A percentile compares a stretch with the other conserved stretches of the same genome.
phyloP scores from a whole-genome alignment of 2,329 filamentous ascomycete species.

The Talaromyces sp. region DNA sequence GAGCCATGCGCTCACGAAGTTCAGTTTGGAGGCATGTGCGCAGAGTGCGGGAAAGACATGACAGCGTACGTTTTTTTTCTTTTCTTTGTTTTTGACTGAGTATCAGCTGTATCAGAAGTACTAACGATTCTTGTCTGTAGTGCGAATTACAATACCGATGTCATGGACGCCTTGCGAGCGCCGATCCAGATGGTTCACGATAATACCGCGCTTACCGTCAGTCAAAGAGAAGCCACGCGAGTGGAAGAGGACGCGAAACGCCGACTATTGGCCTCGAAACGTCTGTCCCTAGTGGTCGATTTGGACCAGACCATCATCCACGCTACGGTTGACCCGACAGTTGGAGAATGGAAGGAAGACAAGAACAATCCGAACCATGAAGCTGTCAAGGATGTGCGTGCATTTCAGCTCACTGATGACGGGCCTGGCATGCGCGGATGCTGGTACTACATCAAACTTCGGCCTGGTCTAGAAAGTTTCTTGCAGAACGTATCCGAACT shows the following conservation, averaged over 20 bases:
- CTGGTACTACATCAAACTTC: conserved; percentile 98
- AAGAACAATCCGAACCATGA: conserved; percentile 84
- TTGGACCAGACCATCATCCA: conserved; percentile 98
- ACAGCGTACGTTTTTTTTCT: conserved; percentile 56
- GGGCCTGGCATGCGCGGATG: conserved; percentile 70
- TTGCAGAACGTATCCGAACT: conserved; percentile 70
- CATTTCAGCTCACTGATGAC: conserved; percentile 87
- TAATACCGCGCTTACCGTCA: conserved; percentile 81
- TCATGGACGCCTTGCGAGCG: conserved; percentile 75
- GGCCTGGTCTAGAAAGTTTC: conserved; percentile 79
- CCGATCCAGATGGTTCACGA: conserved; percentile 95
- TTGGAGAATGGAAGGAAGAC: conserved; percentile 92
- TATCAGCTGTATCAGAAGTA: not conserved
- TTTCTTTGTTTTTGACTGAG: conserved; percentile 21
- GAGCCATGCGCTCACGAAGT: conserved; percentile 89
- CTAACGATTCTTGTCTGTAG: conserved; percentile 25
- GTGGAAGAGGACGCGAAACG: conserved; percentile 84
- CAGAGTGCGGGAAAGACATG: conserved; percentile 93
- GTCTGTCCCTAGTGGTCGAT: conserved; percentile 92
- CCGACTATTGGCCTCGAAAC: conserved; percentile 72
- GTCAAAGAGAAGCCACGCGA: conserved; percentile 70
- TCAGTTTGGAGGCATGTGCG: conserved; percentile 87
- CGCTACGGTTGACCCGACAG: conserved; percentile 92
- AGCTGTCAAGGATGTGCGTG: conserved; percentile 80
- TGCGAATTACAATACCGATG: conserved; percentile 75